Evolutionary conservation across 208 protist genomes (phyloP).

Genomic region (Acanthamoeba triangularis): DNA sequence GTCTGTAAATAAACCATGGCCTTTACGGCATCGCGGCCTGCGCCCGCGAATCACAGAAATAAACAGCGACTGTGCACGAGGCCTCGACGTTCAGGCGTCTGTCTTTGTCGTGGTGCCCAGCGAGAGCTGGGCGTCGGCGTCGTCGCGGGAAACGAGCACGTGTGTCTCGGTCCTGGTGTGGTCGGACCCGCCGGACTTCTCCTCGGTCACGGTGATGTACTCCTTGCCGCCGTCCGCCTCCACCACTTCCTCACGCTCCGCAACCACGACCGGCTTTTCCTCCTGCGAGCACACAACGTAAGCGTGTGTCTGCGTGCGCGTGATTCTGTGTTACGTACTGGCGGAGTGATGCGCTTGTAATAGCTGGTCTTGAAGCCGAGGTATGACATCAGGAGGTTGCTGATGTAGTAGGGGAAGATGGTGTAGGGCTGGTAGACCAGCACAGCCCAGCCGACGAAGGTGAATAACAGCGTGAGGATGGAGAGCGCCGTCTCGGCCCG

Average conservation of each 20-base stretch:
- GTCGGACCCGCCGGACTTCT: background rate
- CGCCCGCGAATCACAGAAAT: background rate
- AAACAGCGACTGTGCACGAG: background rate
- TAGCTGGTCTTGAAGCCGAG: background rate
- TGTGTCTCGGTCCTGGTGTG: background rate
- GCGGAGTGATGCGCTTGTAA: background rate
- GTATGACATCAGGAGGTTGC: background rate
- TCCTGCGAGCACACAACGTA: no score
- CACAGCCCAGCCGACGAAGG: background rate
- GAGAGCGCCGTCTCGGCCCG: background rate
- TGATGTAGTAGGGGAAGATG: background rate
- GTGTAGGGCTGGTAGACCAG: slow-evolving; percentile 16
- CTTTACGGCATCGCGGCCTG: no score
- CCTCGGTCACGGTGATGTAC: background rate
- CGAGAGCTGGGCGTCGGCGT: background rate
- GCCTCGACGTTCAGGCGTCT: no score
- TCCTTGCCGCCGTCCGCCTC: background rate
- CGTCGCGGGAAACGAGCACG: background rate
- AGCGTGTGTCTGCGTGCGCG: no score
- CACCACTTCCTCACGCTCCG: background rate
- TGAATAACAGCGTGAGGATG: background rate
- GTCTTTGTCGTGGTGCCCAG: no score
- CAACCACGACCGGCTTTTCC: background rate
- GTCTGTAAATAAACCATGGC: no score
- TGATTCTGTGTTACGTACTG: no score